Conservation (phyloP, 257 asterid genomes). For the Plantago ovata region DNA sequence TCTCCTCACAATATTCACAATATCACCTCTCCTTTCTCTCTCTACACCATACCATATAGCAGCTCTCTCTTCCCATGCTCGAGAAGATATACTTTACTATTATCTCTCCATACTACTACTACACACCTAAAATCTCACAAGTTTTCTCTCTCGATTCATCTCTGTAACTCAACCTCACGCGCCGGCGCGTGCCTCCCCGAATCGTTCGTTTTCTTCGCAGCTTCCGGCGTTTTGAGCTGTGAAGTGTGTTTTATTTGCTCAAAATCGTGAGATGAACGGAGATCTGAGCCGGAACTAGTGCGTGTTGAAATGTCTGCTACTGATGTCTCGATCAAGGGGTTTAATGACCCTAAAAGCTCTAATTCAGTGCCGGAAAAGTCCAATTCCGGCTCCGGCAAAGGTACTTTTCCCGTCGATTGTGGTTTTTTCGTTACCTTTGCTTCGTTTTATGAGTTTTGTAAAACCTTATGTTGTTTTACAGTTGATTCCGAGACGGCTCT, state of each 20-base stretch:
- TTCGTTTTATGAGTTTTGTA: neutral
- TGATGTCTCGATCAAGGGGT: conserved; percentile 52
- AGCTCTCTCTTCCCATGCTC: too few species aligned
- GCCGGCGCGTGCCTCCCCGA: neutral
- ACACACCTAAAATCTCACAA: conserved; percentile 18
- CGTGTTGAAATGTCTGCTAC: conserved; percentile 9
- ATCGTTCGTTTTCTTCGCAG: conserved; percentile 2
- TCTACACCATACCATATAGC: too few species aligned
- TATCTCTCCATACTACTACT: neutral
- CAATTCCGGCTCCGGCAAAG: conserved; percentile 44
- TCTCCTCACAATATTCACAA: too few species aligned
- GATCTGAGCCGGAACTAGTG: conserved; percentile 4
- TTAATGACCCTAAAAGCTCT: conserved; percentile 29
- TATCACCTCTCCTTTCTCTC: too few species aligned
- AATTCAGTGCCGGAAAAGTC: conserved; percentile 25
- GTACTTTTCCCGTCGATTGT: conserved; percentile 18
- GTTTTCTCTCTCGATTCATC: conserved; percentile 10
- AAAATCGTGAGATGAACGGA: conserved; percentile 3
- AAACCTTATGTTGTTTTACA: conserved; percentile 5
- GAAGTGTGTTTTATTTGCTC: conserved; percentile 1
- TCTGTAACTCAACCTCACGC: neutral
- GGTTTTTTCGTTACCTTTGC: neutral
- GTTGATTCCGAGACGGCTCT: conserved; percentile 81
- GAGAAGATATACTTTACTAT: too few species aligned
- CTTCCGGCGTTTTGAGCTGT: conserved; percentile 3